Conservation (phyloP, 2,329 filamentous ascomycete genomes). For the Penicillium sp. region DNA sequence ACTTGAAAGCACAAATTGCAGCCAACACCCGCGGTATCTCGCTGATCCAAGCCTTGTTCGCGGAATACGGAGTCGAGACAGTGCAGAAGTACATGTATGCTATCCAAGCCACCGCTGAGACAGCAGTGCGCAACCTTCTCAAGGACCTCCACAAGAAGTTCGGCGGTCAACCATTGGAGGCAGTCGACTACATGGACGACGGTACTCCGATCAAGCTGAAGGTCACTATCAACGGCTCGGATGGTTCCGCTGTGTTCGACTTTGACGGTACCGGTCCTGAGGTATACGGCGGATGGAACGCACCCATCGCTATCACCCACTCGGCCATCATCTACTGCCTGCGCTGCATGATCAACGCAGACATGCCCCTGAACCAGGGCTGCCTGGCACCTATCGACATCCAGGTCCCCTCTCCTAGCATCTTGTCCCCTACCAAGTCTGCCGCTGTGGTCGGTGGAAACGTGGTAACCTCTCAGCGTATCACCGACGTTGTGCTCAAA, state of each 20-base stretch:
- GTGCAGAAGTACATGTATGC: conserved; percentile 77
- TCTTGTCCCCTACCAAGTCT: conserved; percentile 65
- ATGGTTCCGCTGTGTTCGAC: conserved; percentile 70
- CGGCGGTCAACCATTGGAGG: conserved; percentile 60
- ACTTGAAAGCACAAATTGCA: conserved; percentile 77
- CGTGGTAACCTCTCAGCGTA: conserved; percentile 67
- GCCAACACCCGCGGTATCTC: conserved; percentile 79
- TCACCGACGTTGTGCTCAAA: conserved; percentile 74
- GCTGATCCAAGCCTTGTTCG: conserved; percentile 63
- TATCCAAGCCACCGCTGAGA: conserved; percentile 72
- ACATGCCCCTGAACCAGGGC: conserved; percentile 80
- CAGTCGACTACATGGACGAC: conserved; percentile 79
- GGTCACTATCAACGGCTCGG: conserved; percentile 63
- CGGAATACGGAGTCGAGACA: conserved; percentile 68
- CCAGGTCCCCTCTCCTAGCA: conserved; percentile 57
- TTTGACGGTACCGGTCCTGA: conserved; percentile 70
- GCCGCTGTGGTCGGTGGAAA: conserved; percentile 78
- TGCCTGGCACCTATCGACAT: conserved; percentile 70
- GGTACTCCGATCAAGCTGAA: conserved; percentile 67
- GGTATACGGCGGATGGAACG: conserved; percentile 71
- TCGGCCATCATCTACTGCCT: conserved; percentile 80
- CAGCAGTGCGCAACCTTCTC: conserved; percentile 63
- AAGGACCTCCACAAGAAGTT: conserved; percentile 62
- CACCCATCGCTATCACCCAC: conserved; percentile 71
- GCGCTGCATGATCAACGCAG: conserved; percentile 67